Base-by-base conservation (phyloP, 345 rosid species). In the Melaleuca quinquenervia region DNA sequence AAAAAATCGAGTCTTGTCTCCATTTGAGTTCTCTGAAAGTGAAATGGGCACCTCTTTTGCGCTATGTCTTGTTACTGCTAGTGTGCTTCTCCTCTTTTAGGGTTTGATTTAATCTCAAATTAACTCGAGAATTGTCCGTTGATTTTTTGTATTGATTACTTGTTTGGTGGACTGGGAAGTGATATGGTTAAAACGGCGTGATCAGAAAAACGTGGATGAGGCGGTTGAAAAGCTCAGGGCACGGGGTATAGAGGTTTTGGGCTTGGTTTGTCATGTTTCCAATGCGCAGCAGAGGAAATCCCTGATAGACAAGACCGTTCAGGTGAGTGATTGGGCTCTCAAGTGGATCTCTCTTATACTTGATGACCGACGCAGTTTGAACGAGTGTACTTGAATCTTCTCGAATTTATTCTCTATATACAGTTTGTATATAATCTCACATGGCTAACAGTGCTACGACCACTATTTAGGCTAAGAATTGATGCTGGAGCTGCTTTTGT, bases 191-290 rank as follows among this genome's bases (percentile, higher is more conserved):
- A 48, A 49, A 82, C 86, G 74, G 85, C 41, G 41, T 87, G 86
- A 32, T 85, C 88, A 96, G 99, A 89, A 90, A 90, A 97, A 97
- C 86, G 98, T 96, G 52, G 97, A 96, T 6, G 95, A 94, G 83
- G 98, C 99, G 10, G 94, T 91, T 70, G 92, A 90, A 82, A 91
- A 95, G 88, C 96, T 96, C 86, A 92, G 89, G 90, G 90, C 91
- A 14, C 49, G 87, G 87, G 99, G 98, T 82, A 93, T 96, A 85
- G 91, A 94, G 85, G 98, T 84, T 29, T 82, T 92, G 87, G 99
- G 98, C 85, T 89, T 97, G 82, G 96, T 96, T 85, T 97, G 98
- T 50, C 99, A 96, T 84, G 99, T 97, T 7, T 94, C 98, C 51
- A 92, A 94, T 85, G 89, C 90, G 10, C 92, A 92, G 52, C 99